Conservation (phyloP, 768 basidiomycete species). For the Lactarius indigo region DNA sequence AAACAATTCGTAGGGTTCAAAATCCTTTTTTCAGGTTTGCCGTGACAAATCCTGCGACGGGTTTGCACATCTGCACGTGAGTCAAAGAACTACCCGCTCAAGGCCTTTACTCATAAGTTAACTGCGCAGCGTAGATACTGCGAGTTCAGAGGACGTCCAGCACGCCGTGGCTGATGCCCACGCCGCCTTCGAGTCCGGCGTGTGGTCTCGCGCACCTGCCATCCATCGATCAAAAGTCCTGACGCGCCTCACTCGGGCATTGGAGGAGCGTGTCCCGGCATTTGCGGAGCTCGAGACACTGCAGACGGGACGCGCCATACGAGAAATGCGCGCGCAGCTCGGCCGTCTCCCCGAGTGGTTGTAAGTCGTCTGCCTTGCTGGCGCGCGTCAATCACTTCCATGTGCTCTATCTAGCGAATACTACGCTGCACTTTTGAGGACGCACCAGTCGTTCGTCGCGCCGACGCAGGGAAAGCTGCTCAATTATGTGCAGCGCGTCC, state of each 20-base stretch:
- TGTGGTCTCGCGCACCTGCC: constrained; percentile 65
- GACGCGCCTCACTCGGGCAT: constrained; percentile 55
- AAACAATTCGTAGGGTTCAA: no score
- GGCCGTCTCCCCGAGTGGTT: constrained; percentile 82
- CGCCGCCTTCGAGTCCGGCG: constrained; percentile 55
- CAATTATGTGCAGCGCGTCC: constrained; percentile 75
- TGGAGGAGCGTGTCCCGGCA: constrained; percentile 55
- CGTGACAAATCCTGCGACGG: constrained; percentile 68
- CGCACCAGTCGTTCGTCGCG: constrained; percentile 63
- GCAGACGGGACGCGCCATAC: constrained; percentile 78
- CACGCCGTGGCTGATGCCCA: constrained; percentile 54
- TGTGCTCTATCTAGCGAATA: constrained; percentile 52
- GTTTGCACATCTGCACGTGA: constrained; percentile 55
- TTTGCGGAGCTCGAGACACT: constrained; percentile 64
- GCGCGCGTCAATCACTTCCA: not conserved
- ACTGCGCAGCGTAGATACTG: constrained; percentile 47
- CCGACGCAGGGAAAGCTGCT: constrained; percentile 77
- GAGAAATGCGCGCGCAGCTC: constrained; percentile 81
- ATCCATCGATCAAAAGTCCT: constrained; percentile 62
- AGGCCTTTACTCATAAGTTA: not conserved
- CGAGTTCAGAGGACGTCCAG: constrained; percentile 50
- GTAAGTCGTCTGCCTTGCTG: constrained; percentile 40
- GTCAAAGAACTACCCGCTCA: not conserved
- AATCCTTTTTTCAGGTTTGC: constrained; percentile 38
- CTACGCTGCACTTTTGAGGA: constrained; percentile 69